A percentile compares a stretch with the other conserved stretches of the same genome.
phyloP scores from a whole-genome alignment of 768 basidiomycete genomes.

The Artomyces pyxidatus region DNA sequence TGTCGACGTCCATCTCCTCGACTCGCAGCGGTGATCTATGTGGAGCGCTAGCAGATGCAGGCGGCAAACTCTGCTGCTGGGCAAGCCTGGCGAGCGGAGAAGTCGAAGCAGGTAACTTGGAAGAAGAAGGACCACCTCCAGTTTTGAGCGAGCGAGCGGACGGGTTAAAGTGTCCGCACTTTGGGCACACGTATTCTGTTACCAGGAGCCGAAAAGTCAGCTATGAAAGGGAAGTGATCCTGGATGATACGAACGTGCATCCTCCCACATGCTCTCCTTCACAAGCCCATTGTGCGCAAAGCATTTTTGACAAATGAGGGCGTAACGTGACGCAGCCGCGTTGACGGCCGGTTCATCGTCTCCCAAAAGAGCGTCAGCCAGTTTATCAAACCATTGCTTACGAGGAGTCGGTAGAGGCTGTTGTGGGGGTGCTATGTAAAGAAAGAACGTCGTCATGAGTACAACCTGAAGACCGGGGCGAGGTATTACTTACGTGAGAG shows the following conservation, averaged over 20 bases:
- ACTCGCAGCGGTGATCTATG: no score
- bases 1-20: no score
- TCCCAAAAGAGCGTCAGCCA: conserved; percentile 81
- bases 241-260: conserved; percentile 57
- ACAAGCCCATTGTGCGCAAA: conserved; percentile 86
- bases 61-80: no score
- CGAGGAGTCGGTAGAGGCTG: conserved; percentile 42
- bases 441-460: no score
- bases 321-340: conserved; percentile 48
- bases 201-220: not conserved
- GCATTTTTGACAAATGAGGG: conserved; percentile 83
- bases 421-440: conserved; percentile 29
- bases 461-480: no score
- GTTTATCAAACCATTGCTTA: conserved; percentile 80
- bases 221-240: not conserved
- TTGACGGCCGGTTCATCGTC: conserved; percentile 52
- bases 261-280: conserved; percentile 73
- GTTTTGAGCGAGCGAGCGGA: conserved; percentile 23
- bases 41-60: no score
- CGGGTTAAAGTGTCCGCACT: conserved; percentile 78
- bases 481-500: conserved; percentile 33
- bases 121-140: no score
- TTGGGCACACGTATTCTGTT: conserved; percentile 78
- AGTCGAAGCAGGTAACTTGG: no score
- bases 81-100: no score